phyloP scores from a whole-genome alignment of 352 stramenopile species.

The Thraustochytrium striatum region DNA sequence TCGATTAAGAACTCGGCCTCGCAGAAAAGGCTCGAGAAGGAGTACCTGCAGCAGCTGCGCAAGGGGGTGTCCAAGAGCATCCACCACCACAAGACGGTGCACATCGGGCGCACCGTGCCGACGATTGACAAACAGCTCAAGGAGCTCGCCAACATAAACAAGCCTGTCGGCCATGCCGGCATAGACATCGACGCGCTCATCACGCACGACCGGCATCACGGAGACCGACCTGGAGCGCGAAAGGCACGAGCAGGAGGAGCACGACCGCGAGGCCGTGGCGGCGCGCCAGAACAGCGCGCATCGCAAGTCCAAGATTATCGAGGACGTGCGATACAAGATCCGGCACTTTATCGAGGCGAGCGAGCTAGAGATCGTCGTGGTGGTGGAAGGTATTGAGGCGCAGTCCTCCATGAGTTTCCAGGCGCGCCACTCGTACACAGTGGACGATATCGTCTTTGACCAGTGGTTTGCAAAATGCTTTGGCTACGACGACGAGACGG shows the following conservation, averaged over 20 bases:
- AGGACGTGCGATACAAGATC: slow-evolving; percentile 31
- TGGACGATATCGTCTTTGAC: slow-evolving; percentile 47
- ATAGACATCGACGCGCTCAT: slow-evolving; percentile 9
- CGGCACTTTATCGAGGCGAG: slow-evolving; percentile 33
- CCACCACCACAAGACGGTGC: slow-evolving; percentile 43
- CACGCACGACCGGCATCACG: slow-evolving; percentile 10
- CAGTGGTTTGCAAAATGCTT: slow-evolving; percentile 40
- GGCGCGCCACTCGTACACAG: slow-evolving; percentile 46
- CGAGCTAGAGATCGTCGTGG: slow-evolving; percentile 46
- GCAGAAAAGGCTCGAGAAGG: slow-evolving; percentile 25
- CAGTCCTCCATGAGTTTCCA: slow-evolving; percentile 44
- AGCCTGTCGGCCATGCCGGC: background rate
- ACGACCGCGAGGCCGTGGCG: background rate
- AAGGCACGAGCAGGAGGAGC: background rate
- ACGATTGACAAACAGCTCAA: slow-evolving; percentile 34
- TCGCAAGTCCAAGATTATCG: background rate
- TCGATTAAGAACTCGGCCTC: background rate
- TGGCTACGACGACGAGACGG: slow-evolving; percentile 5
- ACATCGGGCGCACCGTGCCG: background rate
- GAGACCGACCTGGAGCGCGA: background rate
- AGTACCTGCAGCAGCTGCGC: slow-evolving; percentile 23
- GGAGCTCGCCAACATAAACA: slow-evolving; percentile 30
- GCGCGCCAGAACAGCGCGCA: background rate
- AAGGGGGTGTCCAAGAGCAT: slow-evolving; percentile 7
- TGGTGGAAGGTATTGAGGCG: slow-evolving; percentile 44